These are phyloP conservation scores for Populus davidiana DNA, from an alignment of 345 rosid species.

Conservation along the genomic window DNA sequence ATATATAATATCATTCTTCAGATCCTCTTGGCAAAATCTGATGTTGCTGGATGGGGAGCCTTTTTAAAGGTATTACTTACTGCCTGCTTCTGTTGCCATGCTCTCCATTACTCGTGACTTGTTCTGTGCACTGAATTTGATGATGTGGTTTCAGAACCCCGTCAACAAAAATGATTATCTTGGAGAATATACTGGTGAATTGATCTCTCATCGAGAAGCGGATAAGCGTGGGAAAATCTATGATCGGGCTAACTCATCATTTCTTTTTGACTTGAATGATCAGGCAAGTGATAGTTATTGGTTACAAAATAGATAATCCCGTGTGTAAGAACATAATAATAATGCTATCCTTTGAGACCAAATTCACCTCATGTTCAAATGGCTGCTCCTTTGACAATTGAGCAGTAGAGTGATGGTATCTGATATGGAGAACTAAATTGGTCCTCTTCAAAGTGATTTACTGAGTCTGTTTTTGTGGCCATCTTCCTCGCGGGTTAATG, in stretches of 20 bases:
- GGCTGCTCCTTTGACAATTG: background rate
- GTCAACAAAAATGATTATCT: conserved; percentile 94
- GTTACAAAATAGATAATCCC: background rate
- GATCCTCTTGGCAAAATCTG: conserved; percentile 89
- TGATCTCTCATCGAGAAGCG: conserved; percentile 92
- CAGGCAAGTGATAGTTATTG: conserved; percentile 53
- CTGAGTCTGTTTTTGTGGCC: background rate
- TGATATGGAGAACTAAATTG: background rate
- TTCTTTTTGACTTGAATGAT: conserved; percentile 97
- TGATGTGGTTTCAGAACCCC: conserved; percentile 61
- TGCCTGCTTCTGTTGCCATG: background rate
- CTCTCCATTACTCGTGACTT: background rate
- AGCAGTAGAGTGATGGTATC: background rate
- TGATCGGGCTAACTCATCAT: conserved; percentile 95
- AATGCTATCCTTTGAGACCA: background rate
- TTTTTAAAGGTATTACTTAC: conserved; percentile 66
- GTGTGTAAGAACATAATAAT: background rate
- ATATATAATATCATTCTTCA: conserved; percentile 30
- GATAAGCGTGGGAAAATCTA: conserved; percentile 98
- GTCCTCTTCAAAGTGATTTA: background rate
- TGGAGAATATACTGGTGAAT: conserved; percentile 96
- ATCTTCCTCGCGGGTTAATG: background rate
- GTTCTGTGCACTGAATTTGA: conserved; percentile 15
- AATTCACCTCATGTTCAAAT: background rate
- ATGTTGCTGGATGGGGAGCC: conserved; percentile 99